Conservation (phyloP, 306 rosid genomes). For the Inga oerstediana region DNA sequence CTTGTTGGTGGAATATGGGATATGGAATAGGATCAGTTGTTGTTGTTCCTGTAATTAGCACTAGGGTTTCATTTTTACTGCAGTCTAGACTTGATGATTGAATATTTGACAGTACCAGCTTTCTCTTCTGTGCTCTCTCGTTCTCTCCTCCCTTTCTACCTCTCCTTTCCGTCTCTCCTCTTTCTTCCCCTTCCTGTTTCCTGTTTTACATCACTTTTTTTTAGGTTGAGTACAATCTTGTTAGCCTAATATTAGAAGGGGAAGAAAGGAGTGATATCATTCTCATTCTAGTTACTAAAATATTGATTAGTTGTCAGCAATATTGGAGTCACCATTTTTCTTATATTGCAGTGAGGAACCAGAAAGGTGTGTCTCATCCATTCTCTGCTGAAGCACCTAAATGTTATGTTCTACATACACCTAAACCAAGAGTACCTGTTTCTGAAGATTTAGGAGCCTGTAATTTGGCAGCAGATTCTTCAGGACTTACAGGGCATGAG, state of each 20-base stretch:
- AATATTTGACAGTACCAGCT: no score
- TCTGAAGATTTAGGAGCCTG: constrained; percentile 46
- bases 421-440: constrained; percentile 45
- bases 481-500: constrained; percentile 41
- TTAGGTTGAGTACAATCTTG: not conserved
- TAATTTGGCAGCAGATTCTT: constrained; percentile 40
- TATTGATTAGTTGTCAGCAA: not conserved
- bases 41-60: no score
- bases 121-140: no score
- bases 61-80: no score
- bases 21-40: no score
- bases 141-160: no score
- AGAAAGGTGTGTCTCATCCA: constrained; percentile 44
- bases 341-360: constrained; percentile 43
- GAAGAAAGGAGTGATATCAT: not conserved
- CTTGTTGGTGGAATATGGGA: not conserved
- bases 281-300: constrained; percentile 3
- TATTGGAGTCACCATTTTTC: constrained; percentile 19
- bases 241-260: constrained; percentile 8
- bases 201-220: not conserved
- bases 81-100: no score
- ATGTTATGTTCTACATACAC: constrained; percentile 44
- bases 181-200: no score
- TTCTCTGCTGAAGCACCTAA: constrained; percentile 51
- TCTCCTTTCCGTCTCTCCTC: no score